A percentile compares a stretch with the other conserved stretches of the same genome.
These are phyloP conservation scores for Mucor indicus DNA, from an alignment of 371 early-diverging fungal species.

Conservation along the genomic window DNA sequence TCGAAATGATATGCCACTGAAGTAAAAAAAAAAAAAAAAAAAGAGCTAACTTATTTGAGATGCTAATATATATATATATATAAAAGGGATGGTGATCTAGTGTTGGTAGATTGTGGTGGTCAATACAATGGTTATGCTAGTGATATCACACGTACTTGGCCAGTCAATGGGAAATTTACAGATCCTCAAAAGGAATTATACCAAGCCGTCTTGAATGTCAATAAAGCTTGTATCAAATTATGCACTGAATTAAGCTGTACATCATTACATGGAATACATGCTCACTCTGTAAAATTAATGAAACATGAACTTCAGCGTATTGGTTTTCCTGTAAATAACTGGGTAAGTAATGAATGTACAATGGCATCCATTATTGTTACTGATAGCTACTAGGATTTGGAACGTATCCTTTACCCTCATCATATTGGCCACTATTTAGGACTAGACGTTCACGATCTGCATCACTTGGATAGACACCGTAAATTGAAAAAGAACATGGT, in stretches of 20 bases:
- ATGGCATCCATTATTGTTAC: too few relatives aligned
- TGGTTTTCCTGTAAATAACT: constrained; percentile 55
- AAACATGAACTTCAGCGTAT: constrained; percentile 63
- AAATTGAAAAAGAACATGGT: constrained; percentile 80
- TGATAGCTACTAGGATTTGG: constrained; percentile 71
- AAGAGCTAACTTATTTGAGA: too few relatives aligned
- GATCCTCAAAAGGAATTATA: constrained; percentile 82
- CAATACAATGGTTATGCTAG: constrained; percentile 87
- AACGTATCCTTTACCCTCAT: constrained; percentile 84
- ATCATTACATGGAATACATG: constrained; percentile 83
- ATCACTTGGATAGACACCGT: constrained; percentile 66
- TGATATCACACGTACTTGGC: constrained; percentile 95
- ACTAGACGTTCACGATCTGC: constrained; percentile 91
- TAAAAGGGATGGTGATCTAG: constrained; percentile 73
- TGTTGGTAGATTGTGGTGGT: constrained; percentile 92
- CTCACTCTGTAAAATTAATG: constrained; percentile 60
- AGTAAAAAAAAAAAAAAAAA: constrained; percentile 29
- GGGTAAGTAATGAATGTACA: constrained; percentile 51
- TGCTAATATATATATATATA: too few relatives aligned
- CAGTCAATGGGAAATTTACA: constrained; percentile 85
- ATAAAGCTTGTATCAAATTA: constrained; percentile 81
- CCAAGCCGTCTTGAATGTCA: constrained; percentile 78
- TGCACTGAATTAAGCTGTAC: constrained; percentile 69
- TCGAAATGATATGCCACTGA: constrained; percentile 71
- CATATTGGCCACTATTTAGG: constrained; percentile 95